Base-by-base conservation (phyloP, 805 yeast species). In the Teunomyces pallodes region DNA sequence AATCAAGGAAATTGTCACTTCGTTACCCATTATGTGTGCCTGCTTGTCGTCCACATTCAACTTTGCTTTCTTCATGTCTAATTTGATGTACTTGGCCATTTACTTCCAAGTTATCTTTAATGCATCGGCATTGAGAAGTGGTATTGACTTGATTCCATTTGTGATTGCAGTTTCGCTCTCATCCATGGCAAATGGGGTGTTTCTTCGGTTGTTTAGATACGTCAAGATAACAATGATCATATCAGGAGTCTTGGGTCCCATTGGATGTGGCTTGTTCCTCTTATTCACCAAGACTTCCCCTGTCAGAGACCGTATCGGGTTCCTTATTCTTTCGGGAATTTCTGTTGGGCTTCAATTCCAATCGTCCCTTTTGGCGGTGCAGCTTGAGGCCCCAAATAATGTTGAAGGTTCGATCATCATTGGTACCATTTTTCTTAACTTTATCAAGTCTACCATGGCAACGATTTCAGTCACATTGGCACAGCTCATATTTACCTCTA, bases 1-100 rank as follows among this genome's bases (percentile, higher is more conserved):
- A 28, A 72, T 78, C 9, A 59, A 59, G 32, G 70, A 73, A 13
- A 64, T 81, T 9, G 56, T 81, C 33, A 58, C 54, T 4, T 59
- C 63, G 36, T 62, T 63, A 6, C 67, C 65, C 16, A 70, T 79
- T 2, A 36, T 66, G 13, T 60, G 75, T 4, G 72, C 79, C 7
- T 63, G 70, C 31, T 35, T 75, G 24, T 61, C 67, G 45, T 67
- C 72, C 1, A 56, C 70, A 17, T 66, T 67, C 50, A 64, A 60
- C 42, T 70, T 65, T 50, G 66, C 66, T 6, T 69, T 66, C 47
- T 79, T 80, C 52, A 67, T 80, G 63, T 66, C 63, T 20, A 46
- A 54, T 36, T 50, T 65, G 38, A 67, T 61, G 10, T 70, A 62
- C 48, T 54, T 71, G 20, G 70, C 75, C 14, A 59, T 71, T 17